These are phyloP conservation scores for Kitagawia praeruptora DNA, from an alignment of 129 eudicot genomes.

Conservation along the genomic window DNA sequence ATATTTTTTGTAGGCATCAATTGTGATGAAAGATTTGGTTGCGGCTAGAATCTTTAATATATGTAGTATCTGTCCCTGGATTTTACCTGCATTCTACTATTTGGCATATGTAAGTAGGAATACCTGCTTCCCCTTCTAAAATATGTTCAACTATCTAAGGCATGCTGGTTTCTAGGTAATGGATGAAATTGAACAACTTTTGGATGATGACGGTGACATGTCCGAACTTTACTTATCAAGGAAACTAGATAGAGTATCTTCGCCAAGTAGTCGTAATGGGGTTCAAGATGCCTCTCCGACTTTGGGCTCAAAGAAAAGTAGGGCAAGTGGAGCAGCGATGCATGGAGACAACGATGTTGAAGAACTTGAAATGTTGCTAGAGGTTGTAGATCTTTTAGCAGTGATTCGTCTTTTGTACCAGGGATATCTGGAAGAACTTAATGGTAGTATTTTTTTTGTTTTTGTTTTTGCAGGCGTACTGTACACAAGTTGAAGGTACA, in stretches of 20 bases:
- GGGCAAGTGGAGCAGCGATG: slow-evolving; percentile 62
- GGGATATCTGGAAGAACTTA: not conserved
- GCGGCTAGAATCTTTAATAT: not conserved
- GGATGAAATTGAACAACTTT: slow-evolving; percentile 89
- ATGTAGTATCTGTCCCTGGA: not conserved
- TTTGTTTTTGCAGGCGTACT: slow-evolving; percentile 39
- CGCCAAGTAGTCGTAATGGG: slow-evolving; percentile 42
- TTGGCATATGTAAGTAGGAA: not conserved
- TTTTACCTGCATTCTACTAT: not conserved
- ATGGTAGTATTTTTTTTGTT: not conserved
- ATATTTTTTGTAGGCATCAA: not conserved
- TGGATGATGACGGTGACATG: slow-evolving; percentile 96
- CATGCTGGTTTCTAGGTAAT: slow-evolving; percentile 43
- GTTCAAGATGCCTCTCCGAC: slow-evolving; percentile 69
- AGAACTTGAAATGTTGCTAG: slow-evolving; percentile 93
- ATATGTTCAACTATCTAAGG: not conserved
- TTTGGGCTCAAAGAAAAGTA: slow-evolving; percentile 66
- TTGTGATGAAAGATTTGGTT: not conserved
- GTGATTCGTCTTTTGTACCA: not conserved
- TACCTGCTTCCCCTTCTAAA: not conserved
- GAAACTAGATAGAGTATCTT: slow-evolving; percentile 45
- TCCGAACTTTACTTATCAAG: slow-evolving; percentile 84
- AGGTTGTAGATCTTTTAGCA: slow-evolving; percentile 32
- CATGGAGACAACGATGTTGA: slow-evolving; percentile 84
- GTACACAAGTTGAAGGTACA: slow-evolving; percentile 43